Conservation (phyloP, 768 basidiomycete genomes). For the Phlegmacium glaucopus region DNA sequence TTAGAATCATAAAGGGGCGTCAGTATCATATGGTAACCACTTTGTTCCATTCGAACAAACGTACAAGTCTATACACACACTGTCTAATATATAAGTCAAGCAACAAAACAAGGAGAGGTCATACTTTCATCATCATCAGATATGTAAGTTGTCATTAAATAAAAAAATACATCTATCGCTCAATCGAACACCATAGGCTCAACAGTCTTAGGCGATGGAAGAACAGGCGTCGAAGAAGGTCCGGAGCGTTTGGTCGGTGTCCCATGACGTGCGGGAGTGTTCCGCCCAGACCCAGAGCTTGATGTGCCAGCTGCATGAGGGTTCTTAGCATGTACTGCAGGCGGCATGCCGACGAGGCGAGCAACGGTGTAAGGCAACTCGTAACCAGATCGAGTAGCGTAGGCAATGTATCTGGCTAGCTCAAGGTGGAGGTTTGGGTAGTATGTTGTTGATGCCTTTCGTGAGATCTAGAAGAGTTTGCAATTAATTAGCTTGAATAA, state of each 20-base stretch:
- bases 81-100: too few relatives aligned
- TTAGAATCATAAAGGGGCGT: too few relatives aligned
- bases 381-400: constrained; percentile 61
- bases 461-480: constrained; percentile 61
- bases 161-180: background rate
- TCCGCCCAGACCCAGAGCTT: constrained; percentile 19
- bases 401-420: constrained; percentile 79
- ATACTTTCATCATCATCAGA: constrained; percentile 1
- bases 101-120: background rate
- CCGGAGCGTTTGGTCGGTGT: constrained; percentile 14
- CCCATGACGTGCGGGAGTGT: constrained; percentile 18
- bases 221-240: constrained; percentile 19
- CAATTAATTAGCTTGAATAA: background rate
- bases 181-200: constrained; percentile 39
- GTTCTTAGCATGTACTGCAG: constrained; percentile 53
- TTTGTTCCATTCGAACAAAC: too few relatives aligned
- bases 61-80: too few relatives aligned
- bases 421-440: constrained; percentile 96
- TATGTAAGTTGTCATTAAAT: background rate
- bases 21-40: too few relatives aligned
- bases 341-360: constrained; percentile 77
- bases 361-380: constrained; percentile 82
- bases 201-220: constrained; percentile 40
- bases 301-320: constrained; percentile 6
- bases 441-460: constrained; percentile 92